Evolutionary conservation across 2,329 filamentous ascomycete genomes (phyloP), one percentile per base, ranked within the genome.

Genomic region (Botrytis squamosa): DNA sequence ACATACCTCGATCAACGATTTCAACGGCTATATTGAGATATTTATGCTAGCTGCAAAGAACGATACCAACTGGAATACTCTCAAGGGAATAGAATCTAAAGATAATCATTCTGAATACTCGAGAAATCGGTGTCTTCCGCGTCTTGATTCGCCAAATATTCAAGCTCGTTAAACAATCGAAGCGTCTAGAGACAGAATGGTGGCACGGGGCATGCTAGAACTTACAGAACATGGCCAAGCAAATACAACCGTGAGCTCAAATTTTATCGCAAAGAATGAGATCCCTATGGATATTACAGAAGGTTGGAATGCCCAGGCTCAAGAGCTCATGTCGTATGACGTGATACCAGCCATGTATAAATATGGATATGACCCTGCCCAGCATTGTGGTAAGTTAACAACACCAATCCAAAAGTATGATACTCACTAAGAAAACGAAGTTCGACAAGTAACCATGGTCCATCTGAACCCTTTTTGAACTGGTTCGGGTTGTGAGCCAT

Each of bases 241-340:
- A 22, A 25, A 25, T 25, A 4, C 10, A 65, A 16, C 18, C 42
- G n/a, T 29, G 44, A 12, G 6, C 6, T 22, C 29, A 25, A 52
- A 49, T 3, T 1, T 2, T 9, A 4, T n/a, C 9, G 5, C 22
- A 29, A 12, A 67, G 14, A 5, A 25, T 4, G 3, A 1, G 12
- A 33, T 49, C 29, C 42, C 3, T 66, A 8, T 36, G 12, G 22
- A 36, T 18, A 29, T n/a, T 40, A 9, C 25, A 55, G 7, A 29
- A 55, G 44, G 36, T 25, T 67, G 46, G 14, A 55, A 67, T 40
- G 5, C 12, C 2, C 16, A 67, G 25, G 16, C 33, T 38, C 46
- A 55, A 49, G 14, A 38, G 8, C 9, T 38, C 29, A 52, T 38
- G 4, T 38, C 8, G 36, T 25, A 18, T 9, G 36, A 29, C 18